phyloP scores from a whole-genome alignment of 495 filamentous ascomycete genomes.

The Aeminium ludgeri region DNA sequence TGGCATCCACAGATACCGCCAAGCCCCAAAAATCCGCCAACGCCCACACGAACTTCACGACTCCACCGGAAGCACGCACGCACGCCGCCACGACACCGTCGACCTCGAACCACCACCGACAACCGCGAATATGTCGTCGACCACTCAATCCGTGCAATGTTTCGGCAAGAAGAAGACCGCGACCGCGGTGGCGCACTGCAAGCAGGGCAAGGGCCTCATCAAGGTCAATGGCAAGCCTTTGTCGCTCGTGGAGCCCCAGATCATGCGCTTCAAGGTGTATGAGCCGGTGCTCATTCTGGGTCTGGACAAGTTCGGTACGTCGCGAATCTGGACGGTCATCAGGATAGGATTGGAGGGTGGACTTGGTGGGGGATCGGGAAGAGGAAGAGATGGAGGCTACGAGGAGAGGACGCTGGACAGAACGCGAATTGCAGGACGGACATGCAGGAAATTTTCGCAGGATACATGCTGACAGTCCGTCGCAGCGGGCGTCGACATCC shows the following conservation, averaged over 20 bases:
- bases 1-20: constrained; percentile 1
- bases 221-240: constrained; percentile 97
- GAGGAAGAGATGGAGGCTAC: background rate
- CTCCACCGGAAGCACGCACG: background rate
- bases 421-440: background rate
- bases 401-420: background rate
- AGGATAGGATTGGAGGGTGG: background rate
- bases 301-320: constrained; percentile 71
- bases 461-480: constrained; percentile 8
- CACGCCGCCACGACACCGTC: background rate
- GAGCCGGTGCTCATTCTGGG: constrained; percentile 94
- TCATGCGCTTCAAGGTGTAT: constrained; percentile 98
- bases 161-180: constrained; percentile 29
- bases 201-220: constrained; percentile 84
- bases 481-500: constrained; percentile 77
- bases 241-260: constrained; percentile 81
- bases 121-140: constrained; percentile 44
- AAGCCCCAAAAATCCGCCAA: background rate
- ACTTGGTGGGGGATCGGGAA: background rate
- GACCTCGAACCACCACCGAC: background rate
- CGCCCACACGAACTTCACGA: background rate
- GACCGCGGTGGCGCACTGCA: constrained; percentile 78
- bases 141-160: constrained; percentile 73
- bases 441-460: background rate
- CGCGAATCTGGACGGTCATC: background rate